A percentile compares a stretch with the other conserved stretches of the same genome.
These are phyloP conservation scores for Taphrina wiesneri DNA, from an alignment of 1,139 yeast species.

Conservation along the genomic window DNA sequence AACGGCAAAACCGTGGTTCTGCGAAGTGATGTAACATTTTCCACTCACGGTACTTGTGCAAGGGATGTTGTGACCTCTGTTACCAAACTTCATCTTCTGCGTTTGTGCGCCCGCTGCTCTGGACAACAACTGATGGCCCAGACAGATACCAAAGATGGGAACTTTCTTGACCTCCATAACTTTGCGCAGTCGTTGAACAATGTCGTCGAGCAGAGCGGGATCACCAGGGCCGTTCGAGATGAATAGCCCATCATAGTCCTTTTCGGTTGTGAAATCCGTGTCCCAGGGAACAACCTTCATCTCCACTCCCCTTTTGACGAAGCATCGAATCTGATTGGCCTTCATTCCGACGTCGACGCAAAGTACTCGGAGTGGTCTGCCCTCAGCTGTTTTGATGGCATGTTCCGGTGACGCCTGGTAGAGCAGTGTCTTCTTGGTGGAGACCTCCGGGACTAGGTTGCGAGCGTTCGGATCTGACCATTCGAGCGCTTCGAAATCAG, in stretches of 20 bases:
- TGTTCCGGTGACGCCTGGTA: slow-evolving; percentile 64
- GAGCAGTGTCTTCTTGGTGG: slow-evolving; percentile 69
- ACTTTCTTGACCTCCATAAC: slow-evolving; percentile 62
- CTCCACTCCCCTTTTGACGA: slow-evolving; percentile 94
- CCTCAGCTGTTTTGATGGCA: slow-evolving; percentile 62
- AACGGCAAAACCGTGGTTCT: slow-evolving; percentile 98
- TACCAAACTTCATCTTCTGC: slow-evolving; percentile 91
- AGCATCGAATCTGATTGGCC: slow-evolving; percentile 95
- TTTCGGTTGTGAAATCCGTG: slow-evolving; percentile 65
- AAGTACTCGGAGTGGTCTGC: slow-evolving; percentile 74
- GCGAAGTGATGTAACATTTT: slow-evolving; percentile 97
- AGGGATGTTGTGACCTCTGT: slow-evolving; percentile 99
- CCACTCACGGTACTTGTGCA: slow-evolving; percentile 92
- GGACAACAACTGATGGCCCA: slow-evolving; percentile 97
- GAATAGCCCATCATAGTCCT: slow-evolving; percentile 91
- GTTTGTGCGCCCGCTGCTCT: slow-evolving; percentile 95
- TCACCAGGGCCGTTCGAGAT: slow-evolving; percentile 99
- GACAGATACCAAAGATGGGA: slow-evolving; percentile 62
- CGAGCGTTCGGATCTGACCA: slow-evolving; percentile 92
- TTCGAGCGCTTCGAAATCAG: slow-evolving; percentile 71
- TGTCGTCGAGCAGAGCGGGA: slow-evolving; percentile 76
- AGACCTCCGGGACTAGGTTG: slow-evolving; percentile 90
- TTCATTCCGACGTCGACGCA: slow-evolving; percentile 98
- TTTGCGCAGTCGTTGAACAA: slow-evolving; percentile 59
- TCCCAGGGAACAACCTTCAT: slow-evolving; percentile 95